Evolutionary conservation across 257 asterid genomes (phyloP).

Genomic region (Primulina eburnea): DNA sequence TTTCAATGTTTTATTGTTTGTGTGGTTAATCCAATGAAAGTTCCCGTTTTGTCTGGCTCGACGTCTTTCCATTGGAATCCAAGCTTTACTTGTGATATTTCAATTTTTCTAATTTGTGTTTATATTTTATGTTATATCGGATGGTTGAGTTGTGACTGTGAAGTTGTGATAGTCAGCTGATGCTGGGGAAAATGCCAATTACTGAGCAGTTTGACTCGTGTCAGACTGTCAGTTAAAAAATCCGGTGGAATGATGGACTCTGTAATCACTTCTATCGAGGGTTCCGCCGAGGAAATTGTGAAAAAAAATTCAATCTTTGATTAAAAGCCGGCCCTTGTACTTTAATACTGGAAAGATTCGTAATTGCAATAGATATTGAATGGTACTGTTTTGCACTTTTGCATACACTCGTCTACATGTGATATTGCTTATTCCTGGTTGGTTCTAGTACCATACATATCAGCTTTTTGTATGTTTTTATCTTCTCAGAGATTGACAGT

Average conservation of each 20-base stretch:
- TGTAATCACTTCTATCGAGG: not conserved
- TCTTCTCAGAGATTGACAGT: constrained; percentile 1
- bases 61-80: not conserved
- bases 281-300: not conserved
- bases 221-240: constrained; percentile 2
- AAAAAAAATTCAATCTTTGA: not conserved
- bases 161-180: not conserved
- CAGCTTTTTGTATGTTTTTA: constrained; percentile 3
- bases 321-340: not conserved
- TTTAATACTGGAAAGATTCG: not conserved
- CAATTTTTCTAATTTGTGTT: not conserved
- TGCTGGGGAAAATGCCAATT: not conserved
- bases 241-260: not conserved
- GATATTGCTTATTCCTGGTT: constrained; percentile 9
- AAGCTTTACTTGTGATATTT: not conserved
- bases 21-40: not conserved
- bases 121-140: constrained; percentile 4
- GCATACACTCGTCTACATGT: constrained; percentile 2
- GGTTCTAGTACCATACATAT: not conserved
- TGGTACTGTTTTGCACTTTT: not conserved
- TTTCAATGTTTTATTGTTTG: not conserved
- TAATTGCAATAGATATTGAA: not conserved
- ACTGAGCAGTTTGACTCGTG: not conserved
- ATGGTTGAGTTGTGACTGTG: not conserved
- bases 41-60: not conserved